A percentile compares a stretch with the other conserved stretches of the same genome.
phyloP scores from a whole-genome alignment of 2,329 filamentous ascomycete genomes.

The Tolypocladium sp. region DNA sequence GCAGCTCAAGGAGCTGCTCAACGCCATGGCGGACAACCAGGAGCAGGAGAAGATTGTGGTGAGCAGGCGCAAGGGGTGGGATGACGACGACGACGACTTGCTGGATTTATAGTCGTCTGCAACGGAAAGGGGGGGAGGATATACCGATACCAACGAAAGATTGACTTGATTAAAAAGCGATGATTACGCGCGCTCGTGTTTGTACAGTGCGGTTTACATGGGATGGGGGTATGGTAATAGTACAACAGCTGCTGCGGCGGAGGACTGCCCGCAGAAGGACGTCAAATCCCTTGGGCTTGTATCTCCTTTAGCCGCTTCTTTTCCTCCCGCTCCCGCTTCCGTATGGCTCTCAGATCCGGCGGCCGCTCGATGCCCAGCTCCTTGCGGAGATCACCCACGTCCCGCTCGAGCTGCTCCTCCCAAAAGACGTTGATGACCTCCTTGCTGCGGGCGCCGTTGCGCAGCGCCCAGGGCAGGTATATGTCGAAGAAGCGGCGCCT shows the following conservation, averaged over 20 bases:
- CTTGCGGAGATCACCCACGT: conserved; percentile 65
- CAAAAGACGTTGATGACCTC: conserved; percentile 95
- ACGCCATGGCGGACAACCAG: conserved; percentile 71
- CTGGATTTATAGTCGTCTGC: conserved; percentile 43
- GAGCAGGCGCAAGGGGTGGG: conserved; percentile 70
- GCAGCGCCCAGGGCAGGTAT: conserved; percentile 85
- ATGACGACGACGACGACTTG: conserved; percentile 76
- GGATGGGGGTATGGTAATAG: conserved; percentile 3
- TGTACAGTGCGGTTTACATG: background rate
- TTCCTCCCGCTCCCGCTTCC: conserved; percentile 61
- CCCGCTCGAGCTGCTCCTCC: conserved; percentile 85
- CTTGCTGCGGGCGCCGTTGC: conserved; percentile 66
- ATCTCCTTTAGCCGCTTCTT: conserved; percentile 52
- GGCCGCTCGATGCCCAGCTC: conserved; percentile 81
- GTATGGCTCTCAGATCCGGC: conserved; percentile 72
- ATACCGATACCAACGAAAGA: conserved; percentile 2
- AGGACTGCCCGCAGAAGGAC: background rate
- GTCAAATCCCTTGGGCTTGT: conserved; percentile 10
- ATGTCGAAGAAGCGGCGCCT: conserved; percentile 62
- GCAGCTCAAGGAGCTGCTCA: conserved; percentile 86
- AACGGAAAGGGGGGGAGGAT: background rate
- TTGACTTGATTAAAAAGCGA: background rate
- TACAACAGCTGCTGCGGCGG: background rate
- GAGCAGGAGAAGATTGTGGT: conserved; percentile 82
- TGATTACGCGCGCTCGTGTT: background rate